Evolutionary conservation across 2,329 filamentous ascomycete species (phyloP), one percentile per base, ranked within the genome.

Genomic region (Tolypocladium capitatum): DNA sequence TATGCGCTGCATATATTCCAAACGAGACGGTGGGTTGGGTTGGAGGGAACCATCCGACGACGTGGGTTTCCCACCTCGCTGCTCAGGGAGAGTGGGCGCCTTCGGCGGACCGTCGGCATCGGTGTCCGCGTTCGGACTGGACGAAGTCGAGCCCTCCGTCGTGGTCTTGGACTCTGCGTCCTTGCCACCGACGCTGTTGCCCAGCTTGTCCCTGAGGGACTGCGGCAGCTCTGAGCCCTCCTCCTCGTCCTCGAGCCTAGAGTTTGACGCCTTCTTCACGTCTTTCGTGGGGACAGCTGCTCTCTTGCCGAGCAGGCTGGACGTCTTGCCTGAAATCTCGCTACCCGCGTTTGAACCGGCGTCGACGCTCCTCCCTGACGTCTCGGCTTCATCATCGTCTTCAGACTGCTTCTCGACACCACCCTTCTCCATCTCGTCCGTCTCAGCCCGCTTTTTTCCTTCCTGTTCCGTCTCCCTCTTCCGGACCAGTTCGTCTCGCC

Each of bases 1-100:
- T 24, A 63, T 68, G 3, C 63, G 50, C 45, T 66, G 55, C 14
- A 81, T 72, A 48, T 64, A 81, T 53, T 82, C 75, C 45, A 72
- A 59, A 52, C 83, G 79, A 1, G 69, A 72, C 28, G 67, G 52
- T 0, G 76, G 76, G 42, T 65, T 63, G 4, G 48, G 18, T 10
- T 48, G 20, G n/a, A 28, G 14, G 31, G 48, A 30, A 24, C 24
- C 13, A 16, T 14, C 31, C 20, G 24, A 24, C 28, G 43, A 5
- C 31, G 43, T 48, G 10, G 35, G 4, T 18, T n/a, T 16, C 5
- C 20, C n/a, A 5, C 20, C 13, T 9, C 30, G 28, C 9, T 41
- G 40, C 10, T 24, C 5, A 11, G 42, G 41, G 27, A 43, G 44
- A 13, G 3, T 14, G 18, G 45, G 42, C 27, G 18, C 27, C 16